Percentiles rank a stretch among this genome's conserved stretches.
These are phyloP conservation scores for Jamesozyma spencerorum DNA, from an alignment of 805 yeast genomes.

Conservation along the genomic window DNA sequence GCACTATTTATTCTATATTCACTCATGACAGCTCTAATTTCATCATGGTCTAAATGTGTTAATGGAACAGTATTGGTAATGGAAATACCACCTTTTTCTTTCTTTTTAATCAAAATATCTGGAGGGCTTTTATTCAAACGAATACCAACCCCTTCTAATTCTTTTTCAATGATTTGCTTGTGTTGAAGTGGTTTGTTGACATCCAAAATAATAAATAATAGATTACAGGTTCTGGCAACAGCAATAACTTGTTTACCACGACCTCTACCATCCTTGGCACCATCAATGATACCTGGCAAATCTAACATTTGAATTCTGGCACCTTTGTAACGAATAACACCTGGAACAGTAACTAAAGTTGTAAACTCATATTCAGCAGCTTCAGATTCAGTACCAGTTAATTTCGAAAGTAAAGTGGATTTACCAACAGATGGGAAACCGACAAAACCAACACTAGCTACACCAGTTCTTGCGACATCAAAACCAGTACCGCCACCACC, in stretches of 20 bases:
- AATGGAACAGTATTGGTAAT: conserved; percentile 89
- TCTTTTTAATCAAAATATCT: conserved; percentile 80
- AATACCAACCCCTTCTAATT: conserved; percentile 95
- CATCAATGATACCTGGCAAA: conserved; percentile 84
- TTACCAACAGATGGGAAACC: conserved; percentile 95
- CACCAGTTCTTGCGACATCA: conserved; percentile 98
- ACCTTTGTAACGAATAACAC: conserved; percentile 90
- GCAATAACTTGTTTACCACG: conserved; percentile 96
- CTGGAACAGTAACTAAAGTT: conserved; percentile 94
- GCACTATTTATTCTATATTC: conserved; percentile 95
- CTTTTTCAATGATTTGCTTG: conserved; percentile 87
- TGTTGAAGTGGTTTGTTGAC: conserved; percentile 94
- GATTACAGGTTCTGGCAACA: conserved; percentile 94
- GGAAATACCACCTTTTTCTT: conserved; percentile 92
- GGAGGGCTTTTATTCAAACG: conserved; percentile 89
- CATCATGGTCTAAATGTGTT: conserved; percentile 86
- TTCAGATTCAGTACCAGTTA: conserved; percentile 94
- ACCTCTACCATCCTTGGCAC: conserved; percentile 87
- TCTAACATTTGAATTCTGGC: conserved; percentile 95
- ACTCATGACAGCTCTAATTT: conserved; percentile 89
- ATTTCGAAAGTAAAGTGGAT: conserved; percentile 72
- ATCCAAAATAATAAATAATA: conserved; percentile 87
- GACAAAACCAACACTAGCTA: conserved; percentile 92
- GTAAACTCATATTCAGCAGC: conserved; percentile 98
- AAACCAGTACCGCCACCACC: conserved; percentile 96